Evolutionary conservation across 139 green algal genomes (phyloP).

Genomic region (Ettlia oleoabundans): DNA sequence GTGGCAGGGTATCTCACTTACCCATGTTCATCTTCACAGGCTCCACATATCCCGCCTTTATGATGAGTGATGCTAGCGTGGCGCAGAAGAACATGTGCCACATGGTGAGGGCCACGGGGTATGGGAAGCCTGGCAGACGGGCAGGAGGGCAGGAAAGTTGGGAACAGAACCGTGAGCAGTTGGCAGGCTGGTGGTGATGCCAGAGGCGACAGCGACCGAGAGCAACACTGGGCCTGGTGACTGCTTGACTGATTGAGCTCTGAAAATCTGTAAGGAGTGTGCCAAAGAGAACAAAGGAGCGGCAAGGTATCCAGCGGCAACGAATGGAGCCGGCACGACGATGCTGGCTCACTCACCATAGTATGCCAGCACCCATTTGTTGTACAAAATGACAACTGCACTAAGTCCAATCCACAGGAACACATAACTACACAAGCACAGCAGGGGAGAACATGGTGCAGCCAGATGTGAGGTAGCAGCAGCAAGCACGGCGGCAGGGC

Average conservation of each 20-base stretch:
- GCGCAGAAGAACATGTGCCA: constrained; percentile 93
- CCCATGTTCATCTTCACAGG: constrained; percentile 53
- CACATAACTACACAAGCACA: constrained; percentile 12
- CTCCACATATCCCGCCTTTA: constrained; percentile 53
- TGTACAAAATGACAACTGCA: constrained; percentile 53
- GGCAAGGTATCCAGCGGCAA: background rate
- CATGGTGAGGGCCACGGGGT: constrained; percentile 84
- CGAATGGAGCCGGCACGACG: background rate
- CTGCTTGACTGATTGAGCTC: no score
- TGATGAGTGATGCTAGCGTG: constrained; percentile 66
- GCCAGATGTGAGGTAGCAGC: no score
- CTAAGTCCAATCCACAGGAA: constrained; percentile 31
- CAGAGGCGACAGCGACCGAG: no score
- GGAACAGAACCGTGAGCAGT: no score
- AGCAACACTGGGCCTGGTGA: no score
- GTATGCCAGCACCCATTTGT: constrained; percentile 75
- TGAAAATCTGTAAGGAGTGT: no score
- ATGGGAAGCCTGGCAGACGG: constrained; percentile 73
- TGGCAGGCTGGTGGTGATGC: no score
- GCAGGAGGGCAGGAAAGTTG: background rate
- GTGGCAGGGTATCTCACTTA: background rate
- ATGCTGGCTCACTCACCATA: background rate
- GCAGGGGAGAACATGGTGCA: no score
- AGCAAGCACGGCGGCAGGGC: no score
- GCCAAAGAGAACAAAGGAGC: background rate